Base-by-base conservation (phyloP, 176 grass and related monocot genomes). In the Avena insularis region DNA sequence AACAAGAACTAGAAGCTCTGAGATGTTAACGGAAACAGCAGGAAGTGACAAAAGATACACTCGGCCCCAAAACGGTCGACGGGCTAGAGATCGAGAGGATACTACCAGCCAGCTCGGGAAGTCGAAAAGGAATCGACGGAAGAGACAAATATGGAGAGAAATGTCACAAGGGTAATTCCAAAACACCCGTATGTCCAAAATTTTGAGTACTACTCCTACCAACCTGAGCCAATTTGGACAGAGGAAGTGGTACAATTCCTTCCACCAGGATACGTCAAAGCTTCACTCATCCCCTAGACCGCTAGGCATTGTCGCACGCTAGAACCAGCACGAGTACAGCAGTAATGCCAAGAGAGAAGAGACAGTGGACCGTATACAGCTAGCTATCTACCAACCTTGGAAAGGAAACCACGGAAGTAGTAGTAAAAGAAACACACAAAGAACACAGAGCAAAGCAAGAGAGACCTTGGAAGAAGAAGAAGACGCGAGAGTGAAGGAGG, bases 11-110 rank as follows among this genome's bases (percentile, higher is more conserved):
- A 82, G n/a, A 75, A 85, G 33, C 27, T 51, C 8, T 12, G 10
- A 78, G 55, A n/a, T 16, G 21, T 40, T 82, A 35, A 76, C 60
- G 71, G 54, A 85, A 77, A 54, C 86, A 88, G 70, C 14, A 11
- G 78, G 64, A 82, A 35, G 71, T 82, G 83, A 88, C 90, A 48
- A 48, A 91, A 71, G 86, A 27, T 31, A 64, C 51, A 55, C 90
- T 53, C 8, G 3, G 0, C 51, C 16, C 77, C 15, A 66, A 15
- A 31, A 56, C 75, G 61, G 65, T n/a, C n/a, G 55, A 65, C 12
- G 17, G 8, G 1, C 27, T 51, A 33, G 80, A 83, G 67, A 91
- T 80, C 66, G 79, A 75, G 66, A 36, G 40, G 67, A 84, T 79
- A 55, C 68, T 72, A 70, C 51, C 63, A 68, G 20, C 9, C 38